Evolutionary conservation across 306 rosid genomes (phyloP).

Genomic region (Vachellia collinsii): DNA sequence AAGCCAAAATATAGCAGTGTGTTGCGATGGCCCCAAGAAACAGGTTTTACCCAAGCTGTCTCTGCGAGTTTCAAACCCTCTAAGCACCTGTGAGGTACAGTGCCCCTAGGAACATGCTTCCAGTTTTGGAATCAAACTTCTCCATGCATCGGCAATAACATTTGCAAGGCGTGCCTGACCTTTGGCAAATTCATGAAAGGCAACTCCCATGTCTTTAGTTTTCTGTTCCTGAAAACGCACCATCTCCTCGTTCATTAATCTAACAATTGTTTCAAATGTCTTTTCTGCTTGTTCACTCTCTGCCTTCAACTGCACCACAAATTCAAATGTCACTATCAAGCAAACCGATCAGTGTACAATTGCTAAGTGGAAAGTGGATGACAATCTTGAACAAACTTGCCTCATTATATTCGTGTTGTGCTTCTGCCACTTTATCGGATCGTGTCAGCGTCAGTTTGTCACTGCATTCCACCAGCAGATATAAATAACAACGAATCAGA

Average conservation of each 20-base stretch:
- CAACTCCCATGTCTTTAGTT: conserved; percentile 85
- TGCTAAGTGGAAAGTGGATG: not conserved
- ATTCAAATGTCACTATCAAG: conserved; percentile 33
- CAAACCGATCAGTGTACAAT: conserved; percentile 13
- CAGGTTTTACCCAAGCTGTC: conserved; percentile 45
- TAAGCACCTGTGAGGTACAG: conserved; percentile 31
- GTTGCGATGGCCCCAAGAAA: not conserved
- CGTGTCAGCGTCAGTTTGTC: conserved; percentile 85
- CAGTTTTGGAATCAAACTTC: conserved; percentile 95
- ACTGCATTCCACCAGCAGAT: conserved; percentile 52
- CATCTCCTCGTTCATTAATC: conserved; percentile 85
- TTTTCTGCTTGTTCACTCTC: conserved; percentile 88
- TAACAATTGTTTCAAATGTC: conserved; percentile 80
- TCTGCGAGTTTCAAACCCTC: conserved; percentile 28
- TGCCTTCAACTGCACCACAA: conserved; percentile 82
- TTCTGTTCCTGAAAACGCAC: conserved; percentile 91
- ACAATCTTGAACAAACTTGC: conserved; percentile 51
- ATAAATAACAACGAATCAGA: conserved; percentile 7
- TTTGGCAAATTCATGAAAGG: conserved; percentile 95
- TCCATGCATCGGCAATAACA: conserved; percentile 88
- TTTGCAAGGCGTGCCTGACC: conserved; percentile 95
- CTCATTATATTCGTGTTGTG: conserved; percentile 86
- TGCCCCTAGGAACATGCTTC: conserved; percentile 59
- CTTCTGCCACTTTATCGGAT: conserved; percentile 89
- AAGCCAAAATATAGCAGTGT: not conserved